These are phyloP conservation scores for Panaeolus cyanescens DNA, from an alignment of 768 basidiomycete species.

Conservation along the genomic window DNA sequence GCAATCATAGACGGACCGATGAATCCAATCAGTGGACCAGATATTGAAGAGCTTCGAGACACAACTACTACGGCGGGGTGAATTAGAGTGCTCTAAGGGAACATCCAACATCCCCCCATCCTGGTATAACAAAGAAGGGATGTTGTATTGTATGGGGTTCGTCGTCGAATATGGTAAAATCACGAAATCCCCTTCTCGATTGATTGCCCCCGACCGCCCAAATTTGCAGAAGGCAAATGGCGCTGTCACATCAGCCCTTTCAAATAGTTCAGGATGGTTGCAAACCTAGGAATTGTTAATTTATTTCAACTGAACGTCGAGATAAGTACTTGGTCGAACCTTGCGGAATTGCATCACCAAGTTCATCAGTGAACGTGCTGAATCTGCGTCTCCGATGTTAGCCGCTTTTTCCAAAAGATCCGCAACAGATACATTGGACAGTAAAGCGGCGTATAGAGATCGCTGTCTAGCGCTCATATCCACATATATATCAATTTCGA, in stretches of 20 bases:
- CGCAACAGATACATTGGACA: slow-evolving; percentile 92
- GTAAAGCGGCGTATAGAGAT: slow-evolving; percentile 82
- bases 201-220: slow-evolving; percentile 78
- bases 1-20: slow-evolving; percentile 65
- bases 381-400: slow-evolving; percentile 87
- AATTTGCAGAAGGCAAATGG: slow-evolving; percentile 89
- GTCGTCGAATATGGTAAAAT: slow-evolving; percentile 82
- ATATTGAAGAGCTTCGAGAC: slow-evolving; percentile 80
- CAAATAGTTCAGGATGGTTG: slow-evolving; percentile 98
- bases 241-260: slow-evolving; percentile 92
- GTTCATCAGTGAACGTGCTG: slow-evolving; percentile 95
- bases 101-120: slow-evolving; percentile 75
- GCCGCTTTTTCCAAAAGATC: slow-evolving; percentile 94
- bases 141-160: slow-evolving; percentile 78
- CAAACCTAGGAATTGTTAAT: slow-evolving; percentile 62
- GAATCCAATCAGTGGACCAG: slow-evolving; percentile 85
- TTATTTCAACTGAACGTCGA: background rate
- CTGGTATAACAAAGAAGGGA: slow-evolving; percentile 78
- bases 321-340: slow-evolving; percentile 39
- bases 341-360: slow-evolving; percentile 99
- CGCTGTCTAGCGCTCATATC: slow-evolving; percentile 94
- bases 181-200: slow-evolving; percentile 86
- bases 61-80: slow-evolving; percentile 53
- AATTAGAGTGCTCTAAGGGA: slow-evolving; percentile 54
- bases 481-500: slow-evolving; percentile 94